Evolutionary conservation across 1,284 basidiomycete genomes (phyloP).

Genomic region (Moesziomyces sp.): DNA sequence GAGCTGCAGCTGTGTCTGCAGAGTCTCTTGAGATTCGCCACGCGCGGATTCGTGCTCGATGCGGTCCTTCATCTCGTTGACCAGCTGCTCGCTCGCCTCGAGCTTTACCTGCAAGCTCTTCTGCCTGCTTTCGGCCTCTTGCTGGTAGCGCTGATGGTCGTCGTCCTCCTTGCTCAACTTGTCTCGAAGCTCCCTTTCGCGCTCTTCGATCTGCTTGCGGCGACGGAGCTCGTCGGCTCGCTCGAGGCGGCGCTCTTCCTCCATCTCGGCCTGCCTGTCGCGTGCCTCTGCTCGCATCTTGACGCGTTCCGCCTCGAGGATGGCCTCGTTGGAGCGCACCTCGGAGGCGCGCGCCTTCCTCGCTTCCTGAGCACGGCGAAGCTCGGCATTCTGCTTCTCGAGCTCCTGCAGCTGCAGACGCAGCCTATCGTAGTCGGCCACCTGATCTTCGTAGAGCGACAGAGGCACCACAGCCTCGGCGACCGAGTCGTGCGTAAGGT

Average conservation of each 20-base stretch:
- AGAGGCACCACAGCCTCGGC: constrained; percentile 52
- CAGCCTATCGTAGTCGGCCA: constrained; percentile 64
- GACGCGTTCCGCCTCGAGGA: constrained; percentile 68
- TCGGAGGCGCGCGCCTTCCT: constrained; percentile 38
- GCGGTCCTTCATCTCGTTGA: constrained; percentile 34
- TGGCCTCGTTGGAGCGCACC: constrained; percentile 33
- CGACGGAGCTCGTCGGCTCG: constrained; percentile 59
- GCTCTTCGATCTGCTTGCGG: constrained; percentile 51
- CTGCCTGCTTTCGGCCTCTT: constrained; percentile 64
- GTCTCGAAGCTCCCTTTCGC: constrained; percentile 39
- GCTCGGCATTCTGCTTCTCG: constrained; percentile 47
- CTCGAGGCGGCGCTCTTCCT: constrained; percentile 55
- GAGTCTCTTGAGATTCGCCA: constrained; percentile 41
- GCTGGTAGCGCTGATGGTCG: constrained; percentile 69
- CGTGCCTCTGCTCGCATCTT: constrained; percentile 72
- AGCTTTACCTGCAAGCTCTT: constrained; percentile 46
- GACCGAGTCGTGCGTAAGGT: constrained; percentile 41
- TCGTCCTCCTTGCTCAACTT: constrained; percentile 70
- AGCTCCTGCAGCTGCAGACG: constrained; percentile 57
- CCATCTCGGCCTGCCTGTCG: constrained; percentile 71
- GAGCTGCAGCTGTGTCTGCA: constrained; percentile 47
- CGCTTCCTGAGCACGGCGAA: constrained; percentile 42
- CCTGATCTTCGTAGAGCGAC: constrained; percentile 66
- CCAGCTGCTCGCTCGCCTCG: constrained; percentile 45
- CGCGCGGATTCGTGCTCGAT: constrained; percentile 41